These are phyloP conservation scores for Lentinula edodes DNA, from an alignment of 768 basidiomycete species.

Conservation along the genomic window DNA sequence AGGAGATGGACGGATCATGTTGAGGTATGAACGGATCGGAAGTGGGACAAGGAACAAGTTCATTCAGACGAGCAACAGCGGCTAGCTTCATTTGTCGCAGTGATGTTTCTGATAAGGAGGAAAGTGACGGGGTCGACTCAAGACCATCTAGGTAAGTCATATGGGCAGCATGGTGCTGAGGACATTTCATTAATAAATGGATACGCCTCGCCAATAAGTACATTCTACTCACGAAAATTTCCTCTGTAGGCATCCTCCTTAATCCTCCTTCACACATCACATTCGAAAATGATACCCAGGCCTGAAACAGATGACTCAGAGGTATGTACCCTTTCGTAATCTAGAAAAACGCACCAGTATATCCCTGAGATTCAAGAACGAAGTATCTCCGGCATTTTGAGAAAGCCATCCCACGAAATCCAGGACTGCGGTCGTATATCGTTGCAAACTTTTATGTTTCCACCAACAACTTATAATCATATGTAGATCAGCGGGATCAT, in stretches of 20 bases:
- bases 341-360: slow-evolving; percentile 56
- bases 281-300: slow-evolving; percentile 91
- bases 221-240: slow-evolving; percentile 61
- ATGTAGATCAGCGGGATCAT: slow-evolving; percentile 64
- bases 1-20: slow-evolving; percentile 26
- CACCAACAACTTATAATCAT: slow-evolving; percentile 74
- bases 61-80: slow-evolving; percentile 47
- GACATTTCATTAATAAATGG: neutral
- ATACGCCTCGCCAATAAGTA: neutral
- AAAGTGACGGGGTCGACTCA: slow-evolving; percentile 67
- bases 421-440: slow-evolving; percentile 58
- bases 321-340: neutral
- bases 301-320: slow-evolving; percentile 36
- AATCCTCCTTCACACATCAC: slow-evolving; percentile 31
- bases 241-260: slow-evolving; percentile 31
- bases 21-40: slow-evolving; percentile 18
- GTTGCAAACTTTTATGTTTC: slow-evolving; percentile 45
- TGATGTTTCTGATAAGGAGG: slow-evolving; percentile 54
- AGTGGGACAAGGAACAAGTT: slow-evolving; percentile 45
- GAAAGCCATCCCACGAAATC: slow-evolving; percentile 83
- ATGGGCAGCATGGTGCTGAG: slow-evolving; percentile 85
- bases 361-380: slow-evolving; percentile 78
- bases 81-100: slow-evolving; percentile 58
- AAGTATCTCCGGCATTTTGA: slow-evolving; percentile 49
- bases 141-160: slow-evolving; percentile 93